Base-by-base conservation (phyloP, 1,284 basidiomycete species). In the Ceratobasidium papillatum region DNA sequence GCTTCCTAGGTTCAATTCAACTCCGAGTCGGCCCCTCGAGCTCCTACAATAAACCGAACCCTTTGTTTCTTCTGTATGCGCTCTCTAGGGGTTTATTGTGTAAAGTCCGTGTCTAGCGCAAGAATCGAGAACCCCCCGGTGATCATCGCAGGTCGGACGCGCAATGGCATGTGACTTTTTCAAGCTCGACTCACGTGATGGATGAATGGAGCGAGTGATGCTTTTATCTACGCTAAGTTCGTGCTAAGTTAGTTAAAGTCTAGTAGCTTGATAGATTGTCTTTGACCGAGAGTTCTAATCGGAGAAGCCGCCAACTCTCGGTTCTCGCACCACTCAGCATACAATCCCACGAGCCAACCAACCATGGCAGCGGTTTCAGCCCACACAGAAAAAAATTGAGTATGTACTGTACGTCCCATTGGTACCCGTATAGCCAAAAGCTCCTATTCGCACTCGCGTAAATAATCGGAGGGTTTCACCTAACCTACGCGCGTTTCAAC, bases 21-120 rank as follows among this genome's bases (percentile, higher is more conserved):
- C 14, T 14, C 38, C 14, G 7, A 41, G 38, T 5, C 38, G 5
- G 38, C 38, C 38, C 5, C 5, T 7, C 38, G 45, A 11, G 47
- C 47, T 32, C 56, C 30, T 58, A 58, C 32, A 58, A 58, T 58
- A 58, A 58, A 43, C 59, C 36, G 19, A 43, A 61, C 59, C 59
- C 59, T 61, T 61, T 61, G 59, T 61, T 34, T 61, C 30, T 61
- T 36, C 3, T 61, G 36, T 61, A 61, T 61, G 59, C 38, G 56
- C 34, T 41, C 38, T 47, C 8, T 7, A 43, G 3, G 11, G 7
- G 25, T 17, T 25, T 61, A 61, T 25, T 56, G 56, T 34, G 17
- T 34, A 17, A 32, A 19, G 27, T 36, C 34, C 25, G 52, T 25
- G 22, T 11, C 5, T 22, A 51, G 32, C 30, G 30, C 19, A 47